Evolutionary conservation across 306 rosid genomes (phyloP).

Genomic region (Medicago truncatula): DNA sequence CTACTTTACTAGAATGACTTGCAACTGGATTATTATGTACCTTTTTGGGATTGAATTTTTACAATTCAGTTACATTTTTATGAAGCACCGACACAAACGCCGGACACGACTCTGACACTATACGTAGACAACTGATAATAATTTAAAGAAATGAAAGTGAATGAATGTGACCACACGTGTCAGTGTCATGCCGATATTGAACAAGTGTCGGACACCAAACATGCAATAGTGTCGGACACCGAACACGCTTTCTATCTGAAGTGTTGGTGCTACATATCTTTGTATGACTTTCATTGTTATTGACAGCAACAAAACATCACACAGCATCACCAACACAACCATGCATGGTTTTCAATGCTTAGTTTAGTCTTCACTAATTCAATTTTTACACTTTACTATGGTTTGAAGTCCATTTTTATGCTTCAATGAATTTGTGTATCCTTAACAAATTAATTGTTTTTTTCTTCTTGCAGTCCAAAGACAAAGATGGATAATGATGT

Average conservation of each 20-base stretch:
- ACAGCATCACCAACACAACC: no score
- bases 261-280: not conserved
- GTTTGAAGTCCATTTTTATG: not conserved
- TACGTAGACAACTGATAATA: not conserved
- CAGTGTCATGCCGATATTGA: not conserved
- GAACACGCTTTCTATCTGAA: not conserved
- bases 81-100: not conserved
- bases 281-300: no score
- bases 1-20: no score
- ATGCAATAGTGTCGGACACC: not conserved
- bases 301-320: no score
- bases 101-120: not conserved
- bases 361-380: no score
- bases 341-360: no score
- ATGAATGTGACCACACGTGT: not conserved
- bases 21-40: no score
- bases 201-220: not conserved
- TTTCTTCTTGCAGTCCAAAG: slow-evolving; percentile 56
- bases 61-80: not conserved
- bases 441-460: not conserved
- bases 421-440: not conserved
- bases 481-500: slow-evolving; percentile 72
- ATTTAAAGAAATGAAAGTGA: not conserved
- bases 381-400: not conserved
- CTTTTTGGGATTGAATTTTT: not conserved